These are phyloP conservation scores for Malassezia globosa DNA, from an alignment of 1,284 basidiomycete genomes.

Conservation along the genomic window DNA sequence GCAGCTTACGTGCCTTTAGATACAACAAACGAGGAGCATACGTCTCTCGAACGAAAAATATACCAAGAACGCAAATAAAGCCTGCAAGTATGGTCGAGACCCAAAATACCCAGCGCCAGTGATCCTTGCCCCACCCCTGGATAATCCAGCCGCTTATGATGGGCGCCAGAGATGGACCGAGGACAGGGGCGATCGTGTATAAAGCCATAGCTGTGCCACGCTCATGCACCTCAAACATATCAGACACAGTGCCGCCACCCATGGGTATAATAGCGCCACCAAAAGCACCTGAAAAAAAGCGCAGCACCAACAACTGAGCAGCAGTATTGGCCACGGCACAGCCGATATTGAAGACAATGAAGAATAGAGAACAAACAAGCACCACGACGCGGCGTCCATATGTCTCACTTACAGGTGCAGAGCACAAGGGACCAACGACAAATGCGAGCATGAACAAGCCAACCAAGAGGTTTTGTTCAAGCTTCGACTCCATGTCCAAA, in stretches of 20 bases:
- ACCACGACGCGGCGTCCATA: conserved; percentile 44
- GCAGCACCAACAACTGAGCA: conserved; percentile 23
- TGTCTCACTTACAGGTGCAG: conserved; percentile 54
- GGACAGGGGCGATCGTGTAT: conserved; percentile 54
- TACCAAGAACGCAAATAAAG: conserved; percentile 50
- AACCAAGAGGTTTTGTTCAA: conserved; percentile 25
- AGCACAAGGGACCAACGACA: conserved; percentile 29
- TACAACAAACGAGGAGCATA: conserved; percentile 58
- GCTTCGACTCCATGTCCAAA: conserved; percentile 22
- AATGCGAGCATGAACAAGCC: conserved; percentile 35
- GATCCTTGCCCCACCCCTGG: conserved; percentile 13
- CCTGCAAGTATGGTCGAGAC: conserved; percentile 17
- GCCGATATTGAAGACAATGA: conserved; percentile 37
- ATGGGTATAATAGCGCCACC: conserved; percentile 40
- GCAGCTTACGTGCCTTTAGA: conserved; percentile 15
- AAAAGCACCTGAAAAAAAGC: conserved; percentile 39
- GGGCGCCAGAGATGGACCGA: conserved; percentile 21
- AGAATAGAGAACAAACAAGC: conserved; percentile 30
- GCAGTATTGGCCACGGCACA: conserved; percentile 26
- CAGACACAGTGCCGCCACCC: conserved; percentile 58
- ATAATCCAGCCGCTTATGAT: conserved; percentile 16
- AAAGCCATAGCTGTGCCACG: conserved; percentile 24
- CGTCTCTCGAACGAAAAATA: conserved; percentile 59
- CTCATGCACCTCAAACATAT: conserved; percentile 59
- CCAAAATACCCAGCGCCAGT: conserved; percentile 20